Percentiles rank a stretch among this genome's conserved stretches.
These are phyloP conservation scores for Tuber calosporum DNA, from an alignment of 495 filamentous ascomycete genomes.

Conservation along the genomic window DNA sequence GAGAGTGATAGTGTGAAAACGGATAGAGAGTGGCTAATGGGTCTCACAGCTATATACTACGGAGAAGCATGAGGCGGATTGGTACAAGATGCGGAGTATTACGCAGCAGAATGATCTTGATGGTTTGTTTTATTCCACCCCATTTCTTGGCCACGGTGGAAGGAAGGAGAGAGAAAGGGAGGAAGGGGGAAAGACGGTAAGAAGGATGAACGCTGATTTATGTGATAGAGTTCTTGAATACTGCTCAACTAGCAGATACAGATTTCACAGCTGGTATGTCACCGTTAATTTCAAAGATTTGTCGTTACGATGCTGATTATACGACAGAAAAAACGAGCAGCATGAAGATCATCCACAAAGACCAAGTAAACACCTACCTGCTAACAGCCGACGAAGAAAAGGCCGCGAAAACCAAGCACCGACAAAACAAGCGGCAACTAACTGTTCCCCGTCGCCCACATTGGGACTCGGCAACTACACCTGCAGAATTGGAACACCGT, in stretches of 20 bases:
- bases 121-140: constrained; percentile 46
- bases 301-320: constrained; percentile 6
- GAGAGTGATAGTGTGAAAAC: constrained; percentile 4
- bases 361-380: constrained; percentile 92
- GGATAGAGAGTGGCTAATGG: constrained; percentile 36
- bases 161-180: neutral
- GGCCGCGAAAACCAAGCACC: constrained; percentile 68
- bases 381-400: constrained; percentile 82
- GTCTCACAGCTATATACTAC: constrained; percentile 19
- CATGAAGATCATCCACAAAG: constrained; percentile 93
- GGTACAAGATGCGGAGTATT: constrained; percentile 96
- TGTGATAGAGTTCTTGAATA: constrained; percentile 60
- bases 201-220: constrained; percentile 11
- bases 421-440: constrained; percentile 63
- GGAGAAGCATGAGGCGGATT: constrained; percentile 64
- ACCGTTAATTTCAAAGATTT: neutral
- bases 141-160: constrained; percentile 15
- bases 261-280: constrained; percentile 72
- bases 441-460: constrained; percentile 84
- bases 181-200: too few relatives aligned
- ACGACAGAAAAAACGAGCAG: constrained; percentile 82
- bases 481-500: constrained; percentile 65
- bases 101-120: constrained; percentile 96
- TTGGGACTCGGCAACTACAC: constrained; percentile 81
- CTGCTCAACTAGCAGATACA: constrained; percentile 90